Conservation (phyloP, 1,284 basidiomycete genomes). For the Malassezia arunalokei region DNA sequence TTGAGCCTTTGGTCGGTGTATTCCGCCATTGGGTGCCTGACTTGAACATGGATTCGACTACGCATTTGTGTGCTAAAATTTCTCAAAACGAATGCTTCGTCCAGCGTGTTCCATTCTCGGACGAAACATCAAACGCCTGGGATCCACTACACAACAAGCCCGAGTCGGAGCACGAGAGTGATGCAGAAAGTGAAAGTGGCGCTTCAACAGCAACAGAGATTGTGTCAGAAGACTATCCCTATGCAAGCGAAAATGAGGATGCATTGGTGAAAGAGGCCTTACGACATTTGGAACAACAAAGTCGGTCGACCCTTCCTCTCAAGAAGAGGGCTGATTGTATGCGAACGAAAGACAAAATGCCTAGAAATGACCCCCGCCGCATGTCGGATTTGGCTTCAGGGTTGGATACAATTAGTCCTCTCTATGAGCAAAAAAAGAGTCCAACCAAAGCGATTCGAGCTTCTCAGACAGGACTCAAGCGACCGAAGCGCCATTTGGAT, state of each 20-base stretch:
- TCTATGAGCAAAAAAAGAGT: no score
- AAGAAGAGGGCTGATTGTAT: constrained; percentile 34
- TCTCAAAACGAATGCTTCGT: constrained; percentile 7
- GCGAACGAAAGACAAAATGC: no score
- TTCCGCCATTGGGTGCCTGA: constrained; percentile 27
- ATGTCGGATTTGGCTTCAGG: no score
- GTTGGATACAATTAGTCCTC: no score
- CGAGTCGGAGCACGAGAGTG: not conserved
- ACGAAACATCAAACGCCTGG: not conserved
- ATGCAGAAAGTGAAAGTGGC: constrained; percentile 8
- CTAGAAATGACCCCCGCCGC: no score
- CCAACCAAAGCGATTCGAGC: no score
- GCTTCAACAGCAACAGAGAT: constrained; percentile 5
- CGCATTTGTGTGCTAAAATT: constrained; percentile 2
- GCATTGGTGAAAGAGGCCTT: constrained; percentile 34
- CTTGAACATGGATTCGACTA: constrained; percentile 13
- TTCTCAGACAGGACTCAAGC: no score
- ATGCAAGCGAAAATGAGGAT: constrained; percentile 19
- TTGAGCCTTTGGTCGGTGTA: constrained; percentile 36
- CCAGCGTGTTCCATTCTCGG: constrained; percentile 1
- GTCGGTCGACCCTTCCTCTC: constrained; percentile 21
- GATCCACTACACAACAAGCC: not conserved
- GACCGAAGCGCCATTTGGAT: no score
- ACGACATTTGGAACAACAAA: not conserved
- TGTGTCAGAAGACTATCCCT: constrained; percentile 2